Conservation (phyloP, 441 rosid genomes). For the Arabidopsis lyrata region DNA sequence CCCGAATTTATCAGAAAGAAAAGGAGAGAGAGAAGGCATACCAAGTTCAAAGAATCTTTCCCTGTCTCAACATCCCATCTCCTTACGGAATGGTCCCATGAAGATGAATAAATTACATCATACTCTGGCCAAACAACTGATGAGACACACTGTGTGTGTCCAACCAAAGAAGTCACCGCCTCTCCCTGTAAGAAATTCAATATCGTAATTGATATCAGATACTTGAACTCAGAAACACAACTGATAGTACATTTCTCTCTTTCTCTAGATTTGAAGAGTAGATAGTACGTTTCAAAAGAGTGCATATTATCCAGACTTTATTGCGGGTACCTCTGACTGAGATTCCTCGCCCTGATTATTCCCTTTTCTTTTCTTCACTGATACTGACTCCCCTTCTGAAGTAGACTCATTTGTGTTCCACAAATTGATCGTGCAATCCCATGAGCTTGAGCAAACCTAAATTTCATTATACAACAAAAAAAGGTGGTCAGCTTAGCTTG, state of each 20-base stretch:
- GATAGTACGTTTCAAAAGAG: conserved; percentile 2
- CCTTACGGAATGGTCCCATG: conserved; percentile 97
- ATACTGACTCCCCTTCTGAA: conserved; percentile 58
- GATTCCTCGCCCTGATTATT: conserved; percentile 65
- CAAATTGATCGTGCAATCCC: conserved; percentile 88
- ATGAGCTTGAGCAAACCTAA: conserved; percentile 91
- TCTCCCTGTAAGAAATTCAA: conserved; percentile 63
- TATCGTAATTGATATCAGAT: conserved; percentile 13
- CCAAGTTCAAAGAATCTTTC: conserved; percentile 75
- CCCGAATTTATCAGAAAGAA: conserved; percentile 1
- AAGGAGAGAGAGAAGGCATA: conserved; percentile 47
- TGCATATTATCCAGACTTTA: conserved; percentile 24
- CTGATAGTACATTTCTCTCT: conserved; percentile 2
- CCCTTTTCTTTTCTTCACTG: conserved; percentile 87
- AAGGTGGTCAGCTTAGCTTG: conserved; percentile 11
- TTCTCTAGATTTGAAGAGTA: conserved; percentile 1
- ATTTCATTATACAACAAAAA: conserved; percentile 25
- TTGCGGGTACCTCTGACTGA: conserved; percentile 71
- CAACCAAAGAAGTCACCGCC: conserved; percentile 77
- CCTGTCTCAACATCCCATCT: conserved; percentile 91
- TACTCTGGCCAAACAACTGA: conserved; percentile 85
- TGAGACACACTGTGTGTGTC: conserved; percentile 89
- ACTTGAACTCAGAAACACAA: conserved; percentile 20
- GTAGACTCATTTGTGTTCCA: conserved; percentile 71
- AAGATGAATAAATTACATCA: conserved; percentile 77